Evolutionary conservation across 1,284 basidiomycete genomes (phyloP).

Genomic region (Fomes fomentarius): DNA sequence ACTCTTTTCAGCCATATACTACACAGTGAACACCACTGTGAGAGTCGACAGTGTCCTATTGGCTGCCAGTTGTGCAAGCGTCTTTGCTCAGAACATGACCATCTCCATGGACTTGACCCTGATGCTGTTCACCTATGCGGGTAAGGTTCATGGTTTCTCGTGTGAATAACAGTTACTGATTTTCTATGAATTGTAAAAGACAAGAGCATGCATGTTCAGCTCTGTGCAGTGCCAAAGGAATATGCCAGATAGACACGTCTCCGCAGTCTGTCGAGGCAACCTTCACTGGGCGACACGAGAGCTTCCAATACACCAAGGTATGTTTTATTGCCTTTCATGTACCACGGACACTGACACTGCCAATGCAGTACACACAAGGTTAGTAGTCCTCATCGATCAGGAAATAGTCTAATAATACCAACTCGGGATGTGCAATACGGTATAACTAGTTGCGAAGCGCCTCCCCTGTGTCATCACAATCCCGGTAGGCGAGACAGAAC

Average conservation of each 20-base stretch:
- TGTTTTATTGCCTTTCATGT: constrained; percentile 6
- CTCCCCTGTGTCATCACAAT: constrained; percentile 51
- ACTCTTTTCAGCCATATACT: constrained; percentile 42
- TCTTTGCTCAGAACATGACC: constrained; percentile 49
- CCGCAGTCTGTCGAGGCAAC: constrained; percentile 62
- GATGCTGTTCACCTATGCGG: constrained; percentile 59
- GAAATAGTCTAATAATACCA: no score
- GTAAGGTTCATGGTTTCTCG: no score
- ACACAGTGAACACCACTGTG: constrained; percentile 52
- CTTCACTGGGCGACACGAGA: constrained; percentile 50
- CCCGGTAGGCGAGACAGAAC: constrained; percentile 42
- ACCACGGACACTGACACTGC: no score
- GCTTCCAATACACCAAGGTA: constrained; percentile 54
- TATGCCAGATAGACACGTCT: constrained; percentile 59
- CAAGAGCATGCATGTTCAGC: constrained; percentile 52
- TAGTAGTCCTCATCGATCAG: background rate
- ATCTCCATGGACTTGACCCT: constrained; percentile 52
- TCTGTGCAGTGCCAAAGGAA: constrained; percentile 47
- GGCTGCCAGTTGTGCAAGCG: constrained; percentile 56
- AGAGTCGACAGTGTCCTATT: constrained; percentile 54
- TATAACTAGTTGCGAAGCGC: constrained; percentile 45
- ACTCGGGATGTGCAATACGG: no score
- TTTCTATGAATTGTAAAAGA: constrained; percentile 28
- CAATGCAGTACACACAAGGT: constrained; percentile 43
- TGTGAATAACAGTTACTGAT: no score